Evolutionary conservation across 1,139 yeast species (phyloP).

Genomic region (Saccharomyces hybrid): DNA sequence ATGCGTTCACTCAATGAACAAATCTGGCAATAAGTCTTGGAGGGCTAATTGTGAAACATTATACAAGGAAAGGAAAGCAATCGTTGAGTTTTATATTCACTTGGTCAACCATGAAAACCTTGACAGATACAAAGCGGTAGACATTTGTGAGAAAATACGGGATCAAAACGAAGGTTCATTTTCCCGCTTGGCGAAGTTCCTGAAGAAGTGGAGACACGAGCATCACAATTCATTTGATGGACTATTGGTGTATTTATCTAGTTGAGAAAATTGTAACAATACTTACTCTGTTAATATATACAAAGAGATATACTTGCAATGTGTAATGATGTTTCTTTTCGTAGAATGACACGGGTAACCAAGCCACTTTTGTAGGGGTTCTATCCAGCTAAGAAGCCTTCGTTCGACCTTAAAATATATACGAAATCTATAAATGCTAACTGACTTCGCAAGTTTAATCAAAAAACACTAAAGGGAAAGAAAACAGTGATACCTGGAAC

Average conservation of each 20-base stretch:
- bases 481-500: not conserved
- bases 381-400: not conserved
- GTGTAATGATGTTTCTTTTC: not conserved
- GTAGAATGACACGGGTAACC: not conserved
- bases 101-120: conserved; percentile 20
- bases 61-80: conserved; percentile 25
- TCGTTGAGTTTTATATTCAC: conserved; percentile 28
- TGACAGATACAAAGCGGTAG: conserved; percentile 25
- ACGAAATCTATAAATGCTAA: not conserved
- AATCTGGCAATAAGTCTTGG: conserved; percentile 25
- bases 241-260: conserved; percentile 3
- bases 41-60: conserved; percentile 18
- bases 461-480: not conserved
- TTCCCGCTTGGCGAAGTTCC: conserved; percentile 14
- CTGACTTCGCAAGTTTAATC: not conserved
- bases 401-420: not conserved
- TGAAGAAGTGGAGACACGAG: conserved; percentile 22
- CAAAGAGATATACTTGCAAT: not conserved
- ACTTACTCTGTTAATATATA: not conserved
- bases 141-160: conserved; percentile 17
- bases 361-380: not conserved
- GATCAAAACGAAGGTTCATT: conserved; percentile 8
- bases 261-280: not conserved
- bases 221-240: conserved; percentile 20
- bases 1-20: conserved; percentile 31